Conservation (phyloP, 2,329 filamentous ascomycete genomes). For the Pyrenophora graminea region DNA sequence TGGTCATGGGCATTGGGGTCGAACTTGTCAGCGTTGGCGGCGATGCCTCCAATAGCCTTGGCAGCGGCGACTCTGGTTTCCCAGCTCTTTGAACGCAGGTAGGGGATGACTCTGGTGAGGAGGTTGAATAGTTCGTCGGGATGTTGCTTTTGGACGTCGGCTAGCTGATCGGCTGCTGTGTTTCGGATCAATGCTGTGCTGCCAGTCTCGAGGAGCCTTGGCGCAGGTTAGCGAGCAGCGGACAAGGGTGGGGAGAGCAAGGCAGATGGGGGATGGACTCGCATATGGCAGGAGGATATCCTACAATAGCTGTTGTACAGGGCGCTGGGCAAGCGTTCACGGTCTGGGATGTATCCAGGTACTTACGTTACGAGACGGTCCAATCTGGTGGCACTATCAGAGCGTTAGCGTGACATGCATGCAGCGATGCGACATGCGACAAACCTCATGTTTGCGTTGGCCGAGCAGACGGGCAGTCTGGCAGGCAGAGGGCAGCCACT, state of each 20-base stretch:
- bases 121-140: slow-evolving; percentile 97
- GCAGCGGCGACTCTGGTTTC: slow-evolving; percentile 92
- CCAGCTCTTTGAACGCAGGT: slow-evolving; percentile 93
- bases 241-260: slow-evolving; percentile 1
- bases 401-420: slow-evolving; percentile 42
- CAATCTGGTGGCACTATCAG: slow-evolving; percentile 45
- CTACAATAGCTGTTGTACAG: not conserved
- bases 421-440: slow-evolving; percentile 19
- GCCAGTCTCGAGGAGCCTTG: slow-evolving; percentile 91
- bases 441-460: slow-evolving; percentile 37
- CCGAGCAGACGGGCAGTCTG: slow-evolving; percentile 6
- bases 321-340: slow-evolving; percentile 1
- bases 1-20: slow-evolving; percentile 74
- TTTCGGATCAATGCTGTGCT: slow-evolving; percentile 95
- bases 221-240: slow-evolving; percentile 29
- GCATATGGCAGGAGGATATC: not conserved
- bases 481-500: slow-evolving; percentile 14
- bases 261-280: not conserved
- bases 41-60: slow-evolving; percentile 91
- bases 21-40: slow-evolving; percentile 83
- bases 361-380: slow-evolving; percentile 47
- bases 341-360: slow-evolving; percentile 13
- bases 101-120: slow-evolving; percentile 90
- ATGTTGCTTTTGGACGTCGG: slow-evolving; percentile 97
- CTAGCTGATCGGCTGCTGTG: slow-evolving; percentile 93